phyloP scores from a whole-genome alignment of 305 asterid species.

The Fraxinus xanthoxyloides region DNA sequence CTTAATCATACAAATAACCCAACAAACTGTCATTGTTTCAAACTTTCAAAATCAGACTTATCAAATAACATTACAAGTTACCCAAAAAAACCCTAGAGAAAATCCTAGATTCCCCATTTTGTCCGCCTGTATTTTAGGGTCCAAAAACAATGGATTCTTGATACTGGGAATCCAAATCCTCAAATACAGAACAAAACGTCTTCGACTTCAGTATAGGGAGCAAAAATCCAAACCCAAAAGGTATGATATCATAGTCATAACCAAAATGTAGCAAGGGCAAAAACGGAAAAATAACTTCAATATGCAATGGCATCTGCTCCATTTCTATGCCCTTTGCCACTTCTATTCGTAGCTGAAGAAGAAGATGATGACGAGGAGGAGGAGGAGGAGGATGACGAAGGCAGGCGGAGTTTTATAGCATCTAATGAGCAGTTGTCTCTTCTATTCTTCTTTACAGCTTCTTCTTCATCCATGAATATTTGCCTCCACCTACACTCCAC shows the following conservation, averaged over 20 bases:
- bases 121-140: conserved; percentile 29
- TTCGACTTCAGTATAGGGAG: conserved; percentile 23
- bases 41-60: conserved; percentile 18
- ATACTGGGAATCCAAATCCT: conserved; percentile 23
- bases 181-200: conserved; percentile 27
- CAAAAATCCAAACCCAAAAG: conserved; percentile 15
- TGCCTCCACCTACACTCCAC: conserved; percentile 91
- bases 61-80: not conserved
- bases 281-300: conserved; percentile 35
- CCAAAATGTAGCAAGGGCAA: conserved; percentile 39
- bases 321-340: conserved; percentile 38
- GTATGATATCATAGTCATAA: conserved; percentile 25
- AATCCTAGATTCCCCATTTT: conserved; percentile 17
- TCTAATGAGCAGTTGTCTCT: conserved; percentile 44
- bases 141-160: conserved; percentile 7
- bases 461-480: conserved; percentile 92
- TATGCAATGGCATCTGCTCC: conserved; percentile 52
- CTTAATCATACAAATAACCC: not conserved
- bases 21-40: not conserved
- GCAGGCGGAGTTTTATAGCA: conserved; percentile 22
- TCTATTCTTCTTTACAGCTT: conserved; percentile 33
- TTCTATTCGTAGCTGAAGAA: conserved; percentile 11
- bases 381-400: conserved; percentile 31
- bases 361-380: conserved; percentile 35
- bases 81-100: not conserved